Evolutionary conservation across 2,329 filamentous ascomycete genomes (phyloP), one percentile per base, ranked within the genome.

Genomic region (Xylariaceae sp.): DNA sequence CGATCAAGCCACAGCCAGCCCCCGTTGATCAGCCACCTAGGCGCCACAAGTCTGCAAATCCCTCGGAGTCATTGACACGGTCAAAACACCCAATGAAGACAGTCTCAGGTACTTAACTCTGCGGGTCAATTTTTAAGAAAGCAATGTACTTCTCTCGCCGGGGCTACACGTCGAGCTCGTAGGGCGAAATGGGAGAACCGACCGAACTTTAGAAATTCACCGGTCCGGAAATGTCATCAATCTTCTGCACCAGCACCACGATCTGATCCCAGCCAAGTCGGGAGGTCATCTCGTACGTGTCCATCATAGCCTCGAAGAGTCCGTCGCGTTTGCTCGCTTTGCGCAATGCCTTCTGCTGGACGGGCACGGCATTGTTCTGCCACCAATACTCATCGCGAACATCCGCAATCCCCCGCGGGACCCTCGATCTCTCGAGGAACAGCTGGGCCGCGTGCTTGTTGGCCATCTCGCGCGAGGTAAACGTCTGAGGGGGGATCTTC

Each of bases 251-350:
- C 1, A 47, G 37, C 7, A 66, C 61, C 5, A 51, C n/a, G 2
- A 66, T 55, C 52, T 51, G 49, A 42, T 65, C 57, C 54, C 55
- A 66, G 7, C 63, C 61, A 3, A 66, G 42, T 1, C 59, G 43
- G 3, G 36, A 36, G 9, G 40, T 49, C 63, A 65, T 63, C 29
- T 59, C 55, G 12, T 36, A 3, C 9, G 48, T 55, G 3, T 61
- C 51, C 42, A 65, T 29, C 13, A 39, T 36, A 3, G 53, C 46
- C 1, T 32, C 37, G 36, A 63, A 66, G 15, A 60, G 43, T 2
- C 53, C 59, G 10, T 30, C 52, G 10, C 47, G 37, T 29, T 6
- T 29, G 7, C 46, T n/a, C 1, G 48, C 45, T 1, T 13, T 42
- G 34, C n/a, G 32, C 21, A 57, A 42, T 2, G 55, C 61, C 29